Base-by-base conservation (phyloP, 495 filamentous ascomycete genomes). In the Penicillium fimorum region DNA sequence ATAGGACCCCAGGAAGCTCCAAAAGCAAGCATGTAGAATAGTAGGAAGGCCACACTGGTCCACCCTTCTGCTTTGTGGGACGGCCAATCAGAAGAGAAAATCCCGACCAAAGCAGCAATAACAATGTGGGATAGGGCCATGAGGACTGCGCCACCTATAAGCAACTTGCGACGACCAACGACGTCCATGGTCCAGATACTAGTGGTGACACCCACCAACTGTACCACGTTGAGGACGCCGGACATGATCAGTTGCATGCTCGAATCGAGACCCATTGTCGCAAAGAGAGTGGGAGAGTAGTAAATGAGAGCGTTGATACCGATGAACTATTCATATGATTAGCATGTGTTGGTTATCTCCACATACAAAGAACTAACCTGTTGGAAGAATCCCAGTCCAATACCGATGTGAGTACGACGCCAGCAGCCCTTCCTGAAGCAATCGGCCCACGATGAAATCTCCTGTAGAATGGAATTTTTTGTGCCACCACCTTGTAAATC, bases 191-290 rank as follows among this genome's bases (percentile, higher is more conserved):
- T 76, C 74, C 73, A 79, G n/a, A 81, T 48, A 58, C 68, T 73
- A n/a, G 69, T 75, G 18, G 63, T 61, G 0, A 79, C 76, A 18
- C 79, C 79, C 13, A 80, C 71, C 8, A 82, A 63, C 47, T 85
- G 81, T 20, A 74, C 69, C 13, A 84, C 63, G 53, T 85, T 85
- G 35, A 83, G 68, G 18, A 86, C 76, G 13, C 83, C 82, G 5
- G 81, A 82, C 75, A 85, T 81, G 53, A 82, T 72, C 9, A 85
- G 70, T 50, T 81, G 79, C 79, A 83, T 82, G 38, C 71, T 70
- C 48, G 75, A 72, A 48, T 79, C 66, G 9, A 85, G 71, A 8
- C 83, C 83, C 73, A 85, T 81, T 1, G 77, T 81, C n/a, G 72
- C 58, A 56, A 85, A 86, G 0, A 86, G 68, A 0, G 76, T 81